Percentiles rank a stretch among this genome's conserved stretches.
phyloP scores from a whole-genome alignment of 371 early-diverging fungal species.

The Blakeslea trispora region DNA sequence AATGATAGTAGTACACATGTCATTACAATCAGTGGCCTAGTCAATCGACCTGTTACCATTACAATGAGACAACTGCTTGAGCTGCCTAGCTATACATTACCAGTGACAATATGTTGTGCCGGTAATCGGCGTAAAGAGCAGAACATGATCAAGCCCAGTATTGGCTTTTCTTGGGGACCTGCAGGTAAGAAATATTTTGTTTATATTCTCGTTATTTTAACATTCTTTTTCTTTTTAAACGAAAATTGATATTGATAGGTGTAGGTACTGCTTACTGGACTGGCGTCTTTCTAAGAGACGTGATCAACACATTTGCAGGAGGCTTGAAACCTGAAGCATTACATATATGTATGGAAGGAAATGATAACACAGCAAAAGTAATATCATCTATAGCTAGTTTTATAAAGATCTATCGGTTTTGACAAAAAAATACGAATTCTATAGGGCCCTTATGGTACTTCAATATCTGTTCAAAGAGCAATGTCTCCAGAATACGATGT shows the following conservation, averaged over 20 bases:
- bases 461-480: conserved; percentile 69
- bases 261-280: conserved; percentile 81
- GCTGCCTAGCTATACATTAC: conserved; percentile 49
- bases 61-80: conserved; percentile 60
- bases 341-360: conserved; percentile 72
- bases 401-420: not conserved
- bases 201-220: not conserved
- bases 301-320: conserved; percentile 57
- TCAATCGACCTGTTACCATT: conserved; percentile 47
- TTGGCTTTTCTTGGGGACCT: conserved; percentile 55
- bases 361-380: conserved; percentile 61
- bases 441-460: conserved; percentile 76
- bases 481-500: conserved; percentile 74
- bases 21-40: conserved; percentile 48
- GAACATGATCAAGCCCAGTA: conserved; percentile 71
- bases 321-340: conserved; percentile 51
- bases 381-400: conserved; percentile 1
- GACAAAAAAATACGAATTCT: too few species aligned
- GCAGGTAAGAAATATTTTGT: conserved; percentile 10
- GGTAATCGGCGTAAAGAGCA: conserved; percentile 86
- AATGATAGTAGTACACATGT: conserved; percentile 48
- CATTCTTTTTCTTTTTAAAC: conserved; percentile 24
- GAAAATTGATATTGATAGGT: conserved; percentile 28
- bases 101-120: conserved; percentile 74
- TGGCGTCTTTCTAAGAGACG: conserved; percentile 76